A percentile compares a stretch with the other conserved stretches of the same genome.
Evolutionary conservation across 108 stramenopile genomes (phyloP).

Genomic region (Nitzschia sp.): DNA sequence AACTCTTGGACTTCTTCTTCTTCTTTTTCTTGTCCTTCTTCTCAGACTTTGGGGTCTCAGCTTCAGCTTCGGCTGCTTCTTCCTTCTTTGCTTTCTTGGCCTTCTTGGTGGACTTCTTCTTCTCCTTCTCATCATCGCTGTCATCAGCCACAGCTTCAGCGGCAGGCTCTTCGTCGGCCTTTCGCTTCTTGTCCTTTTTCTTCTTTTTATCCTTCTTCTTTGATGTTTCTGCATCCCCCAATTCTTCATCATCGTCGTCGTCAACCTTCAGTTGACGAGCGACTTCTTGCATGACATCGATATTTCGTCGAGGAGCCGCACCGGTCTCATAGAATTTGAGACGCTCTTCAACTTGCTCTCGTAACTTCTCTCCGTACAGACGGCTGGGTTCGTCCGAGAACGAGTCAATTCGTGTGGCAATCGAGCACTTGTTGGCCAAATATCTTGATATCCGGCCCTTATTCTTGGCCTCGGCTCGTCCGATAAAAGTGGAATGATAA

Average conservation of each 20-base stretch:
- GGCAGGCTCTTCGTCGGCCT: constrained; percentile 33
- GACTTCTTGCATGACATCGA: constrained; percentile 98
- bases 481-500: constrained; percentile 99
- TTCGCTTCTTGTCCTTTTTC: constrained; percentile 47
- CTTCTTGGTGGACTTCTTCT: constrained; percentile 61
- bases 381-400: constrained; percentile 93
- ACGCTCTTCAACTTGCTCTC: constrained; percentile 99
- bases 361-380: constrained; percentile 94
- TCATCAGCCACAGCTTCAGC: constrained; percentile 39
- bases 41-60: constrained; percentile 44
- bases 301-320: constrained; percentile 94
- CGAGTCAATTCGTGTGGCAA: constrained; percentile 98
- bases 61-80: constrained; percentile 16
- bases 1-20: constrained; percentile 39
- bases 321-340: constrained; percentile 99
- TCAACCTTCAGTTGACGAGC: constrained; percentile 73
- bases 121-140: constrained; percentile 43
- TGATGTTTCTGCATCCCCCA: constrained; percentile 26
- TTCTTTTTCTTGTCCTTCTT: constrained; percentile 57
- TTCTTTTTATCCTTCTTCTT: constrained; percentile 51
- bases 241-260: constrained; percentile 35
- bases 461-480: constrained; percentile 99
- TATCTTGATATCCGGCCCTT: constrained; percentile 99
- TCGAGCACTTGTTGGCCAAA: constrained; percentile 99
- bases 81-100: constrained; percentile 42